Evolutionary conservation across 192 early-diverging fungal genomes (phyloP), one percentile per base, ranked within the genome.

Genomic region (Mortierella alpina): DNA sequence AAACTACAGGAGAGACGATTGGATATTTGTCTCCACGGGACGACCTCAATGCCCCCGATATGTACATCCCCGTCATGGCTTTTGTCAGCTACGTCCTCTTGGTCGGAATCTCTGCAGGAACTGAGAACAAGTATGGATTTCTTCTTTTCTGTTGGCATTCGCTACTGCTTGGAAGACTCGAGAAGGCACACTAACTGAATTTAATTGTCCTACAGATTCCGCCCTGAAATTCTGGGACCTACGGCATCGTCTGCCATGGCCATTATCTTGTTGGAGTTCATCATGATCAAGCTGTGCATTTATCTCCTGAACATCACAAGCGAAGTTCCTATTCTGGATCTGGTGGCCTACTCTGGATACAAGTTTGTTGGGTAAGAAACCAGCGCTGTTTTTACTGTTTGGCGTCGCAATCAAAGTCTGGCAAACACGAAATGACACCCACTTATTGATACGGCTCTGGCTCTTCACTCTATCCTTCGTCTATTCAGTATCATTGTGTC

Each of bases 41-140:
- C 59, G 97, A 99, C 75, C 86, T 93, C 42, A 97, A 97, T 79
- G 94, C 97, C 1, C 97, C 97, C 0, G 97, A 99, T 82, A 86
- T 99, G 60, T 99, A 99, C 73, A 97, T 99, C 50, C 97, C 97
- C 54, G 91, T 91, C 45, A 98, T 98, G 97, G 90, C 92, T 0
- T 88, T 96, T 65, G 96, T 98, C 10, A 94, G 96, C 18, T 98
- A 98, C 78, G 90, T 98, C 7, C 86, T 98, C 22, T 51, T 95
- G 14, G 82, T 85, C 52, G 96, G 94, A 10, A 63, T 96, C 59
- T 84, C 86, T 17, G 87, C 88, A 49, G 95, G 93, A 17, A 84
- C 82, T 10, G 55, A 78, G 58, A 86, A 85, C 65, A 89, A 89
- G 84, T 87, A 76, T 59, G 64, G 41, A 3, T 46, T 1, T 1